Base-by-base conservation (phyloP, 352 stramenopile genomes). In the Phytopythium vexans region DNA sequence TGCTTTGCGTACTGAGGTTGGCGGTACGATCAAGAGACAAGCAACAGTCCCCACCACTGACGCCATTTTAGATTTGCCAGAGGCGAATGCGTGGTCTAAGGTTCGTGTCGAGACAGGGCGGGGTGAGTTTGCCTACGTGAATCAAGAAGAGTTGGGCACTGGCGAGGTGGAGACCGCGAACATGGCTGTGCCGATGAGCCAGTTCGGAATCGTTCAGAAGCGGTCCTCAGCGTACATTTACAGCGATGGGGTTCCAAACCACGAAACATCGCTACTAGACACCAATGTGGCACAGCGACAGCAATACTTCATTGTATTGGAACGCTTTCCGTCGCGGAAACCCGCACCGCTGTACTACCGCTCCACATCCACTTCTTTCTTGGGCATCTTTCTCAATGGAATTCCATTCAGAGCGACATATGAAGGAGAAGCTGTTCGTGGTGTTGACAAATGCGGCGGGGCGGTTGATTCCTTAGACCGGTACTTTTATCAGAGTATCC, bases 381-480 rank as follows among this genome's bases (percentile, higher is more conserved):
- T 64, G 9, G 80, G 75, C 0, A 49, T 88, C 3, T 82, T 91
- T 40, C 52, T 88, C 31, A 86, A 91, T 35, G 80, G 80, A 0
- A 64, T 91, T 16, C 64, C 77, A 2, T 77, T 90, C 54, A 78
- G 72, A 15, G 67, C 45, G 31, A 47, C 27, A 6, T 64, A 52
- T 31, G 42, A 46, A 46, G 58, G 5, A 7, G 38, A 33, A 9
- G 31, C 36, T 38, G 42, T 37, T 21, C 9, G 45, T 1, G n/a
- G 16, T 16, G 66, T 34, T 6, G 74, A 86, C 27, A 56, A 64
- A 11, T 90, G 80, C 44, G 77, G 80, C 12, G 80, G 80, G 1
- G 57, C 73, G 8, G 49, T 88, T 3, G 74, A 91, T 36, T 52
- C 50, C 0, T 34, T 56, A 32, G 56, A 60, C 16, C 74, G 67